Evolutionary conservation across 2,329 filamentous ascomycete genomes (phyloP).

Genomic region (Zymoseptoria tritici): DNA sequence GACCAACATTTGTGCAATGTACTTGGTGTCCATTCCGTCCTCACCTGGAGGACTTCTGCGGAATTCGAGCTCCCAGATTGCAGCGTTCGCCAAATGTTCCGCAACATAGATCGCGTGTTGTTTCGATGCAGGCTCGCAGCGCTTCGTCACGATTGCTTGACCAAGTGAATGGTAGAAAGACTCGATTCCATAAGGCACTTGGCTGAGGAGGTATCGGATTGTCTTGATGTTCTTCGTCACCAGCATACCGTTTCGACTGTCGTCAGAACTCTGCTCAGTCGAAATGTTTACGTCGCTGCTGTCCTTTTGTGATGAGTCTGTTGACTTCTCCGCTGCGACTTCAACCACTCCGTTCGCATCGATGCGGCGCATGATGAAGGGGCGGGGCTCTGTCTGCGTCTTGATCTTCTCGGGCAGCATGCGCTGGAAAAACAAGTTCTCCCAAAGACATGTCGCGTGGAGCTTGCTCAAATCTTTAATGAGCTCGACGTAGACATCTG

Average conservation of each 20-base stretch:
- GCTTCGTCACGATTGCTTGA: slow-evolving; percentile 68
- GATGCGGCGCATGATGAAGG: slow-evolving; percentile 23
- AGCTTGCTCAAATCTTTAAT: slow-evolving; percentile 69
- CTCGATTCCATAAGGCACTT: slow-evolving; percentile 71
- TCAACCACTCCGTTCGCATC: slow-evolving; percentile 25
- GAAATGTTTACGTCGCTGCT: slow-evolving; percentile 2
- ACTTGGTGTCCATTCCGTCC: slow-evolving; percentile 18
- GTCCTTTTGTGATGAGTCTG: slow-evolving; percentile 1
- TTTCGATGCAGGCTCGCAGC: slow-evolving; percentile 56
- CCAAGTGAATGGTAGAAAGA: slow-evolving; percentile 81
- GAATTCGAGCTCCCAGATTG: slow-evolving; percentile 22
- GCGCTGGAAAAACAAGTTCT: slow-evolving; percentile 69
- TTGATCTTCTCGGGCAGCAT: slow-evolving; percentile 65
- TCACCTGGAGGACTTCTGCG: slow-evolving; percentile 17
- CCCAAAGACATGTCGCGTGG: slow-evolving; percentile 72
- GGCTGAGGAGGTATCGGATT: slow-evolving; percentile 67
- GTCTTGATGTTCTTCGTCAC: slow-evolving; percentile 69
- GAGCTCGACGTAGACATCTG: slow-evolving; percentile 72
- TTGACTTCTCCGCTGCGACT: slow-evolving; percentile 12
- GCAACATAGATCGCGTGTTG: slow-evolving; percentile 56
- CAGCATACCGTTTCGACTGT: slow-evolving; percentile 14
- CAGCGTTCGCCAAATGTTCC: slow-evolving; percentile 61
- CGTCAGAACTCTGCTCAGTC: background rate
- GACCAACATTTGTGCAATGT: slow-evolving; percentile 18
- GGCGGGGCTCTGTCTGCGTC: slow-evolving; percentile 37